Conservation (phyloP, 2,329 filamentous ascomycete species). For the Cladosporium sp. region DNA sequence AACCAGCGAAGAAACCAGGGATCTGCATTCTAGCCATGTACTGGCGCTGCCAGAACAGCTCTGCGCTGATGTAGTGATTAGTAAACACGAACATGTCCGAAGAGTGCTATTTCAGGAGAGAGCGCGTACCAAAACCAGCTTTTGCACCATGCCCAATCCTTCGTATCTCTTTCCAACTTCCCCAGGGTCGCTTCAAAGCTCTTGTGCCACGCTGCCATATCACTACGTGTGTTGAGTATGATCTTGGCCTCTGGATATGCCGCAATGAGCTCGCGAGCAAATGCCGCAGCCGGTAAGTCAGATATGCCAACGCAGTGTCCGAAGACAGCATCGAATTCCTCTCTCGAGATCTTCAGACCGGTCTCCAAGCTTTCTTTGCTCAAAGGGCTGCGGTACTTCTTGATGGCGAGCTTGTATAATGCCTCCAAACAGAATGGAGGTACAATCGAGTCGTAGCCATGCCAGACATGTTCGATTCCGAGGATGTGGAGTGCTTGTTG, state of each 20-base stretch:
- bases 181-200: not conserved
- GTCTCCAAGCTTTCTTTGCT: not conserved
- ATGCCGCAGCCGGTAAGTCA: slow-evolving; percentile 23
- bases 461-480: slow-evolving; percentile 18
- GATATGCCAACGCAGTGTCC: not conserved
- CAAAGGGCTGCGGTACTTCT: slow-evolving; percentile 18
- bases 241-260: slow-evolving; percentile 67
- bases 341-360: not conserved
- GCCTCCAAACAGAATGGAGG: not conserved
- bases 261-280: slow-evolving; percentile 33
- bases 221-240: slow-evolving; percentile 32
- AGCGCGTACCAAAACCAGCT: slow-evolving; percentile 9
- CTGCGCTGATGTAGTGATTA: not conserved
- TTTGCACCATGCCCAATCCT: slow-evolving; percentile 1
- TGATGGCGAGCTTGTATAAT: not conserved
- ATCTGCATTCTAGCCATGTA: not conserved
- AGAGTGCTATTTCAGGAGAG: no score
- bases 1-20: not conserved
- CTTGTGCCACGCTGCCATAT: not conserved
- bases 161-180: not conserved
- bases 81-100: no score
- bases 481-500: slow-evolving; percentile 14
- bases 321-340: slow-evolving; percentile 1
- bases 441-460: slow-evolving; percentile 15
- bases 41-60: not conserved